Base-by-base conservation (phyloP, 73 alveolate genomes). In the Blepharisma japonicum region DNA sequence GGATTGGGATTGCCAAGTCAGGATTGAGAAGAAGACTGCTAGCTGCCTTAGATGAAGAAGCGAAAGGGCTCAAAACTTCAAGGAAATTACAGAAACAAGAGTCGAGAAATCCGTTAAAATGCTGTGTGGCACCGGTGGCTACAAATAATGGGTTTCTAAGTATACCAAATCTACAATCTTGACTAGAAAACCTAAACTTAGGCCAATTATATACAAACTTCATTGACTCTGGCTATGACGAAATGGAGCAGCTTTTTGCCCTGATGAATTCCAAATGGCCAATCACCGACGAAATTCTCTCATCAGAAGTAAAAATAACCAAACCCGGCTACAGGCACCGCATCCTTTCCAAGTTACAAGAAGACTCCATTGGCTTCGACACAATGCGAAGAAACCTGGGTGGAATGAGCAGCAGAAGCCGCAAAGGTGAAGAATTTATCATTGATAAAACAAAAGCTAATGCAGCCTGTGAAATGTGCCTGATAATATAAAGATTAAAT, bases 31-130 rank as follows among this genome's bases (percentile, higher is more conserved):
- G 23, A 25, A 61, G 74, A 5, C 48, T 61, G 2, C 23, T 61
- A 61, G 46, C 46, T 61, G 74, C 74, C 4, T 61, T 61, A 25
- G 74, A 61, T 61, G 74, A 61, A 61, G 74, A 61, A 61, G 23
- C 47, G 2, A 14, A 48, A 5, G 47, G 47, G 14, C 23, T 14
- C 23, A 61, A 61, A 25, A 14, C 74, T 61, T 61, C 74, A 1
- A 61, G 74, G 23, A 61, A 39, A 25, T 2, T 39, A 0, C 74
- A 61, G 18, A 14, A 39, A 61, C 47, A n/a, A 9, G 47, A 61
- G 47, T 9, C 18, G 2, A 61, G 46, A 14, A 61, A 25, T 5
- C 46, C 46, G 0, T 9, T 61, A 9, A 61, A 61, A 25, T 61
- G 74, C 74, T 61, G 74, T 61, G 23, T 5, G 48, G 74, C 47